Conservation (phyloP, 1,139 yeast species). For the Diutina siamensis region DNA sequence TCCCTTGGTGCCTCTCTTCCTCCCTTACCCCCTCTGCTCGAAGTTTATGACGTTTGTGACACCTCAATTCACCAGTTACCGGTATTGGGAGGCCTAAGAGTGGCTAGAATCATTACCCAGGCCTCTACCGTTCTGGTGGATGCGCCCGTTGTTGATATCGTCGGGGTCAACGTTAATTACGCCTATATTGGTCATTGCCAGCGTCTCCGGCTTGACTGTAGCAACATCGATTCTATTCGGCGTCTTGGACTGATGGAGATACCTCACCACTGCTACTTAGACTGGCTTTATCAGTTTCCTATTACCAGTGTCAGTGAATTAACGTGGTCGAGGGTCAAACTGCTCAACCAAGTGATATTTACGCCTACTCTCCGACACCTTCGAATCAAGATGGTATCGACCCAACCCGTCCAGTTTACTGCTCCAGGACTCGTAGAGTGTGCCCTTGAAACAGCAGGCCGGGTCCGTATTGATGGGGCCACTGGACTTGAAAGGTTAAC, state of each 20-base stretch:
- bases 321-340: background rate
- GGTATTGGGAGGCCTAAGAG: background rate
- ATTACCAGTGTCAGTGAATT: background rate
- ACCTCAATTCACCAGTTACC: background rate
- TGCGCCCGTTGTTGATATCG: background rate
- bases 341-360: background rate
- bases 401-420: background rate
- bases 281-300: background rate
- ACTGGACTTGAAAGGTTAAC: background rate
- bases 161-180: background rate
- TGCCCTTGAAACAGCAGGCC: background rate
- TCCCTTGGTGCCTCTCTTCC: background rate
- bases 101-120: background rate
- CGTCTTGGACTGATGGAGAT: background rate
- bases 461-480: background rate
- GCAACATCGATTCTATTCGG: background rate
- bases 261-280: background rate
- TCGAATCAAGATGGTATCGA: background rate
- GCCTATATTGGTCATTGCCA: background rate
- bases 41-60: background rate
- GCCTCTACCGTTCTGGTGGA: background rate
- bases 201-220: background rate
- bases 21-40: background rate
- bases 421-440: background rate
- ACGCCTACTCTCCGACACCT: background rate